Evolutionary conservation across 495 filamentous ascomycete species (phyloP).

Genomic region (Penicillium egyptiacum): DNA sequence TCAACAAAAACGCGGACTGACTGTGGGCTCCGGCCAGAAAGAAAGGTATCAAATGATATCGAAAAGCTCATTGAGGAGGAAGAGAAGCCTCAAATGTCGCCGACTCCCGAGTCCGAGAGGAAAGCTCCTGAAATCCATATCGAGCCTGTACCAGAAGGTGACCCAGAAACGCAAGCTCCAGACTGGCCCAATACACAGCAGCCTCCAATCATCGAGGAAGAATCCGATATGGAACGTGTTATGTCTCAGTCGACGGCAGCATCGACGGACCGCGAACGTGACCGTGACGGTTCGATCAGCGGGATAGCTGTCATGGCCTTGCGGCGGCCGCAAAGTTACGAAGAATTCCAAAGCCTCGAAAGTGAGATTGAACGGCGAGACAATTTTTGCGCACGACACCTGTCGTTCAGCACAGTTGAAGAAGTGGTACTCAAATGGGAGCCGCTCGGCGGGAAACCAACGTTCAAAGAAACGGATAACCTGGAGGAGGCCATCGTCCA

Average conservation of each 20-base stretch:
- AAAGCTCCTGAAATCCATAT: conserved; percentile 41
- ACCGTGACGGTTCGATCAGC: conserved; percentile 18
- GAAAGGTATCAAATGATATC: conserved; percentile 22
- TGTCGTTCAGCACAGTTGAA: conserved; percentile 89
- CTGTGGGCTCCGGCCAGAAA: conserved; percentile 20
- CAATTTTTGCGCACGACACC: conserved; percentile 66
- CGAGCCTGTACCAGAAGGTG: conserved; percentile 27
- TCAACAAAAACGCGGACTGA: conserved; percentile 17
- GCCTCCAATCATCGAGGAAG: conserved; percentile 26
- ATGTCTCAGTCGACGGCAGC: conserved; percentile 39
- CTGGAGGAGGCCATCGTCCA: conserved; percentile 46
- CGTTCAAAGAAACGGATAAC: conserved; percentile 28
- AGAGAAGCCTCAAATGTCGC: conserved; percentile 12
- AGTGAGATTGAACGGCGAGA: conserved; percentile 26
- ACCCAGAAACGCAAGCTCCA: conserved; percentile 22
- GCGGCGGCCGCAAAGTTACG: conserved; percentile 47
- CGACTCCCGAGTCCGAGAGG: conserved; percentile 18
- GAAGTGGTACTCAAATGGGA: conserved; percentile 78
- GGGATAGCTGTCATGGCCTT: conserved; percentile 38
- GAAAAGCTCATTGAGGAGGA: conserved; percentile 21
- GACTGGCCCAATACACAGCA: conserved; percentile 17
- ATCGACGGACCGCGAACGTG: conserved; percentile 33
- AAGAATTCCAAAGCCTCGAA: conserved; percentile 30
- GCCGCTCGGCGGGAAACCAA: conserved; percentile 40
- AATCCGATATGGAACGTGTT: conserved; percentile 34